Base-by-base conservation (phyloP, 345 rosid species). In the Durio zibethinus region DNA sequence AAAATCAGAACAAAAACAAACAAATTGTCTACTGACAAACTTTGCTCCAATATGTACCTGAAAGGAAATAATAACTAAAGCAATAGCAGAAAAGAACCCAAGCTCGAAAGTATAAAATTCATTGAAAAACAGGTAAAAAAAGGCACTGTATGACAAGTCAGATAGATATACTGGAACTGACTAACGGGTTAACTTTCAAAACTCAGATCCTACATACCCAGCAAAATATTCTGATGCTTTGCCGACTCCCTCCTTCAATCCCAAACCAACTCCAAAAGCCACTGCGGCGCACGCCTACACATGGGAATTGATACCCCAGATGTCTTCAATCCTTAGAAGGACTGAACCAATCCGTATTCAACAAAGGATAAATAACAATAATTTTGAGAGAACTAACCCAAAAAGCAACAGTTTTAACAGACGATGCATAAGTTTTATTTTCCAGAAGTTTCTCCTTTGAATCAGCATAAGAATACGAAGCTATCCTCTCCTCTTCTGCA, bases 41-140 rank as follows among this genome's bases (percentile, higher is more conserved):
- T 95, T 85, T 95, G 97, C 92, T 95, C 98, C 90, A 95, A 83
- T 71, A 95, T 74, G 73, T 95, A 95, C 81, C 99, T 95, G 92
- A 83, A 89, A 86, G 57, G 60, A 64, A 77, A 59, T 47, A 62
- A 53, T 62, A 57, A 62, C 21, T 62, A 15, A 10, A 33, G 0
- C 42, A 33, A 62, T 16, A 33, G 67, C 42, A 62, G 21, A 18
- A 15, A 29, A 60, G 11, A 31, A 78, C 18, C 38, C 42, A 66
- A 72, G 57, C 2, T 62, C 9, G 33, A 68, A 64, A 65, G 21
- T n/a, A 69, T 20, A 43, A 70, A 67, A 16, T 67, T 35, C 4
- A 21, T 23, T 43, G 31, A 40, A 65, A 35, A 40, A 33, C 25
- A 20, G 31, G 33, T 47, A 61, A n/a, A 3, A 36, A 56, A 74